These are phyloP conservation scores for Fusarium setosum DNA, from an alignment of 2,329 filamentous ascomycete genomes.

Conservation along the genomic window DNA sequence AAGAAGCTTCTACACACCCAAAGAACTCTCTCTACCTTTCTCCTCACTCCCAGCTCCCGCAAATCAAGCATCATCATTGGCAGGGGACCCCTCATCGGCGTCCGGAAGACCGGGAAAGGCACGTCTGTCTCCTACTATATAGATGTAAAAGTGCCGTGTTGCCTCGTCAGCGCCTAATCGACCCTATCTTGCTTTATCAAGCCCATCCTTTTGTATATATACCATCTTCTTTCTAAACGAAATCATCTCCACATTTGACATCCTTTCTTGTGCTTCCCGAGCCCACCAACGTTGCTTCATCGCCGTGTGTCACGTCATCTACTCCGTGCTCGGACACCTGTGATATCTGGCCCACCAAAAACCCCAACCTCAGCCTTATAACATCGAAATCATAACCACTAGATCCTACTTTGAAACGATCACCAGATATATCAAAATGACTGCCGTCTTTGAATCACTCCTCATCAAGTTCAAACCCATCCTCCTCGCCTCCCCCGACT, in stretches of 20 bases:
- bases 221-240: background rate
- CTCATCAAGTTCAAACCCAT: slow-evolving; percentile 47
- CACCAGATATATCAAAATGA: slow-evolving; percentile 29
- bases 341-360: no score
- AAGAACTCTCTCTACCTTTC: background rate
- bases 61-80: slow-evolving; percentile 27
- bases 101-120: background rate
- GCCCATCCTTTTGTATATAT: background rate
- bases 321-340: background rate
- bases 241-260: background rate
- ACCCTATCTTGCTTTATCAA: background rate
- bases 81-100: slow-evolving; percentile 22
- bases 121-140: slow-evolving; percentile 16
- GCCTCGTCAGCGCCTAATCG: background rate
- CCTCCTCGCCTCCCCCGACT: slow-evolving; percentile 38
- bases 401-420: no score
- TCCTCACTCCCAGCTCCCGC: background rate
- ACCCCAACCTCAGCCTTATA: no score
- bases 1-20: no score
- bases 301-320: background rate
- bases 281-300: background rate
- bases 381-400: no score
- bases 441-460: slow-evolving; percentile 45
- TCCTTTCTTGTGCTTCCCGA: background rate
- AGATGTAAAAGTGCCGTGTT: background rate